Evolutionary conservation across 225 moss, liverwort and hornwort species (phyloP), one percentile per base, ranked within the genome.

Genomic region (Ulota crispa): DNA sequence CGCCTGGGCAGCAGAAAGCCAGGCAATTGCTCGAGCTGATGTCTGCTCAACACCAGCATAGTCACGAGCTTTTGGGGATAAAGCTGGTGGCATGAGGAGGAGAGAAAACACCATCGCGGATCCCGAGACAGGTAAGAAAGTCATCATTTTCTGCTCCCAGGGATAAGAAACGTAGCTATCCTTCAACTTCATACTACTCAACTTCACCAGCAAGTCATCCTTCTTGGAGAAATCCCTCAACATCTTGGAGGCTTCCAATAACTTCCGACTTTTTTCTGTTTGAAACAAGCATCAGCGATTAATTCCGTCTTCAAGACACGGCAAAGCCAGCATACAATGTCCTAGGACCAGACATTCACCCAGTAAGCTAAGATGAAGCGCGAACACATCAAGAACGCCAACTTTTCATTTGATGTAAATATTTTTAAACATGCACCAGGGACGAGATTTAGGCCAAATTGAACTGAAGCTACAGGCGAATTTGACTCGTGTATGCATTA

Each of bases 91-190:
- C 92, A 92, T 92, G 70, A 89, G 72, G 32, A 92, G 87, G 28
- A 92, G 86, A 50, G 92, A 92, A 78, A 92, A 92, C 16, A 92
- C 92, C 88, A 89, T 92, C 6, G 87, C 83, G 12, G 92, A 89
- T 59, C 89, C 89, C 31, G 89, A 83, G 77, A 89, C 92, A 75
- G 92, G 92, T 80, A 87, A 81, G 75, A 82, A 89, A 27, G 84
- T 77, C 82, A 84, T 54, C 92, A 92, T 92, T 74, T 92, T 92
- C 78, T 86, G 82, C 57, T 89, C 87, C 92, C 92, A 92, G 9
- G 89, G 92, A 78, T 92, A 92, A 63, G 89, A 37, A 55, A 88
- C 88, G 76, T 89, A 89, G 79, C 84, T 92, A 60, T 92, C 92
- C 73, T 86, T 87, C 55, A 92, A 78, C 83, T 82, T 89, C 87